Base-by-base conservation (phyloP, 177 flowering plant genomes). In the Telopea speciosissima region DNA sequence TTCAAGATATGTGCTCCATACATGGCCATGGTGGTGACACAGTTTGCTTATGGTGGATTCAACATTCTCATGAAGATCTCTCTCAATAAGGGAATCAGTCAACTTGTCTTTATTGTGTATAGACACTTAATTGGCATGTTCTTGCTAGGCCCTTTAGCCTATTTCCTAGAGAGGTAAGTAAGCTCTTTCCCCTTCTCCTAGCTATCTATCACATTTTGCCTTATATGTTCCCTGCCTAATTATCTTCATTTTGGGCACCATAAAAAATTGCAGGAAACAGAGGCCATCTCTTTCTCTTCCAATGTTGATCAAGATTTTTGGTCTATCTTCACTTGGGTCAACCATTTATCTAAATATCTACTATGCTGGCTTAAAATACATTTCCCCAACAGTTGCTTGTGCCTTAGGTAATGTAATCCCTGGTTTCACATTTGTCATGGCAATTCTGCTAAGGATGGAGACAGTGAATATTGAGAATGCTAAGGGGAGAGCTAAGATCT, bases 391-490 rank as follows among this genome's bases (percentile, higher is more conserved):
- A 0, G 85, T 80, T 68, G 81, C 82, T 12, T 44, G 75, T 74
- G 86, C 83, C 49, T 40, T 83, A 72, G 66, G 79, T 36, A 80
- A 79, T 70, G 72, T 82, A 26, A 72, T 76, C 52, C 86, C 85
- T 6, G 69, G 78, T 58, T 62, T 82, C 52, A 85, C 86, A 10
- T 85, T 85, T 70, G 56, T 80, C 28, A 7, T 85, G 31, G 81
- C 85, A 13, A 66, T 82, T 71, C 8, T 80, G 6, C 73, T 83
- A 45, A 23, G 88, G 75, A 83, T 85, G 83, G 88, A 85, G 78
- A 75, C 74, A 62, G 70, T 80, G 56, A 62, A 33, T 44, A 71
- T 82, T 19, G 56, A n/a, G 17, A 79, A 0, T 36, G 40, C 40
- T 36, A 36, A 36, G 9, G 40, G 40, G 40, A 36, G 40, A 36